Evolutionary conservation across 2,329 filamentous ascomycete genomes (phyloP).

Genomic region (Parastagonospora nodorum): DNA sequence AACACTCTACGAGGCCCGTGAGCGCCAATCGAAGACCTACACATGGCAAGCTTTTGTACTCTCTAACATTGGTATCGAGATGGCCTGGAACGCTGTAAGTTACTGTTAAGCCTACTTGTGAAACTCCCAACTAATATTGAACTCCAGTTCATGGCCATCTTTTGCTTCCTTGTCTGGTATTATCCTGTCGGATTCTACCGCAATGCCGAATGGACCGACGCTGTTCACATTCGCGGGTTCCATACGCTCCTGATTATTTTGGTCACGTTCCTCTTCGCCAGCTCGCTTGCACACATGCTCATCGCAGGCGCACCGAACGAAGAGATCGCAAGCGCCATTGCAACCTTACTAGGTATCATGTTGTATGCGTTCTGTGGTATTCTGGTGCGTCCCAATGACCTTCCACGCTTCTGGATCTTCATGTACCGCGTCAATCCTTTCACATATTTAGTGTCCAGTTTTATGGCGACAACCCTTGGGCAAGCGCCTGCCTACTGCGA

Average conservation of each 20-base stretch:
- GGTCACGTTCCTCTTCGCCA: constrained; percentile 65
- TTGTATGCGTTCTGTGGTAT: constrained; percentile 58
- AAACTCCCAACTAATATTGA: constrained; percentile 50
- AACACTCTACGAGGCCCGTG: constrained; percentile 63
- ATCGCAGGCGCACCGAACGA: constrained; percentile 72
- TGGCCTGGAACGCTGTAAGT: constrained; percentile 60
- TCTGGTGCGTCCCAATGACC: constrained; percentile 59
- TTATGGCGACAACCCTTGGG: constrained; percentile 56
- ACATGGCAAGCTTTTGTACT: constrained; percentile 75
- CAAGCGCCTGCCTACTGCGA: constrained; percentile 55
- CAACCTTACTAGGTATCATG: constrained; percentile 62
- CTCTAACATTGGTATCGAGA: constrained; percentile 71
- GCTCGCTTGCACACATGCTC: constrained; percentile 73
- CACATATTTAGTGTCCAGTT: constrained; percentile 68
- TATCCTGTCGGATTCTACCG: constrained; percentile 69
- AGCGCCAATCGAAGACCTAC: constrained; percentile 70
- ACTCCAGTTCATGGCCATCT: constrained; percentile 55
- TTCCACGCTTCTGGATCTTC: constrained; percentile 78
- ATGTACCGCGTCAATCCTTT: constrained; percentile 72
- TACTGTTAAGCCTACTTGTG: constrained; percentile 52
- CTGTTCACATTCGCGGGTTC: constrained; percentile 65
- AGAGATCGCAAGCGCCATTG: constrained; percentile 69
- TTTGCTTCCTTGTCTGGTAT: constrained; percentile 63
- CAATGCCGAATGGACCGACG: constrained; percentile 67
- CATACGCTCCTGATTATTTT: constrained; percentile 68